A percentile compares a stretch with the other conserved stretches of the same genome.
These are phyloP conservation scores for Boletus huronensis DNA, from an alignment of 768 basidiomycete species.

Conservation along the genomic window DNA sequence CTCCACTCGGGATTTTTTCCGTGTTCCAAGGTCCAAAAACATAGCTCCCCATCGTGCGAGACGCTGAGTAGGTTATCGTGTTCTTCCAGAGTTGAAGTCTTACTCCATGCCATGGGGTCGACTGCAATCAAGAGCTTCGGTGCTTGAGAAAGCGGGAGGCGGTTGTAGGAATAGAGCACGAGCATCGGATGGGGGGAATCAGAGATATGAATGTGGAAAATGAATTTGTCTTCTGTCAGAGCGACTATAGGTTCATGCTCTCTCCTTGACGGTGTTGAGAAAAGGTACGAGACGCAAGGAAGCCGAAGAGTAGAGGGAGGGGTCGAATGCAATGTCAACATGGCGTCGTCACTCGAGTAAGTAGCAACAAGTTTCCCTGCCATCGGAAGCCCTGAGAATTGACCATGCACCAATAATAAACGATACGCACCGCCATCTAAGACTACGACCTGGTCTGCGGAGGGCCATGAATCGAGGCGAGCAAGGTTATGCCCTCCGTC, in stretches of 20 bases:
- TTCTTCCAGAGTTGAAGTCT: slow-evolving; percentile 41
- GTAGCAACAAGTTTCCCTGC: slow-evolving; percentile 56
- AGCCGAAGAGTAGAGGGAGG: slow-evolving; percentile 42
- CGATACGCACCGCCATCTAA: slow-evolving; percentile 54
- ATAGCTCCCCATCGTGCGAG: slow-evolving; percentile 70
- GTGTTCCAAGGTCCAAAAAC: slow-evolving; percentile 79
- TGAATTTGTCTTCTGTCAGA: slow-evolving; percentile 55
- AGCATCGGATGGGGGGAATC: slow-evolving; percentile 38
- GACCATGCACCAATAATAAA: not conserved
- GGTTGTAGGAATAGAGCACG: slow-evolving; percentile 44
- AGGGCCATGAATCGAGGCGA: slow-evolving; percentile 49
- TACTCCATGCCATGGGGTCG: slow-evolving; percentile 85
- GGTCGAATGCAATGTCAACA: slow-evolving; percentile 52
- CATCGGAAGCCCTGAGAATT: slow-evolving; percentile 8
- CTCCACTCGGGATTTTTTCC: slow-evolving; percentile 44
- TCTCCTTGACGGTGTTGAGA: slow-evolving; percentile 57
- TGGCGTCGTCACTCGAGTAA: slow-evolving; percentile 46
- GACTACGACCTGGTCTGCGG: slow-evolving; percentile 66
- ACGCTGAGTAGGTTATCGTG: slow-evolving; percentile 81
- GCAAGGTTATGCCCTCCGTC: slow-evolving; percentile 47
- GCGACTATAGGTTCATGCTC: slow-evolving; percentile 60
- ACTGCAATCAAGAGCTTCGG: slow-evolving; percentile 65
- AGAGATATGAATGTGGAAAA: slow-evolving; percentile 53
- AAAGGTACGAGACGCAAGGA: slow-evolving; percentile 55
- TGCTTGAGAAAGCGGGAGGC: slow-evolving; percentile 49